Evolutionary conservation across 2,329 filamentous ascomycete genomes (phyloP), one percentile per base, ranked within the genome.

Genomic region (Penicillium occitanis): DNA sequence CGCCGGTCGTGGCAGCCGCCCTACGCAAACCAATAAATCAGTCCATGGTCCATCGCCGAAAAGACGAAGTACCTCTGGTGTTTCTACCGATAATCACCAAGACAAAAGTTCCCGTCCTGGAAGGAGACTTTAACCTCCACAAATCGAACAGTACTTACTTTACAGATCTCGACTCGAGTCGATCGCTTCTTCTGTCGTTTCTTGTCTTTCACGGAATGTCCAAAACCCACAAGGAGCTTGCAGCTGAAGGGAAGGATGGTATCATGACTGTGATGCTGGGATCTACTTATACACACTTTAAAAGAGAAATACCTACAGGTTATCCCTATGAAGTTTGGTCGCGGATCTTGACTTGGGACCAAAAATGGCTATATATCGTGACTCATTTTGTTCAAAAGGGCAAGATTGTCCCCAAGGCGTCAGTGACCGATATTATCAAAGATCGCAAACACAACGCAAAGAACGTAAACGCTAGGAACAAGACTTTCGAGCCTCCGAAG

Each of bases 101-200:
- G 14, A 61, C 65, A 6, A 61, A 50, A 7, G 67, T 64, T 2
- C 61, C 67, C 28, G 28, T 68, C 3, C 25, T 66, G 14, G 67
- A 68, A 48, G 61, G 65, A n/a, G 69, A 70, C n/a, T 70, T 67
- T 42, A 70, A 69, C 19, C 22, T 69, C 5, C 68, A 70, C 40
- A 70, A 86, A 70, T 82, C 78, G 46, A 86, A 86, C 73, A 80
- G 76, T 62, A 86, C 84, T 5, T 86, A 86, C 74, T 86, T 87
- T 71, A 75, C 79, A 69, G 85, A 87, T 70, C 80, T 86, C 67
- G 85, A 87, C 72, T 79, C 84, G 37, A 78, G 79, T 4, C 80
- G 84, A 28, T 82, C 82, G 1, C 78, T 83, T 53, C 76, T 82
- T 17, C 78, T 85, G 51, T 79, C 78, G 22, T 64, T 64, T 30